Evolutionary conservation across 78 protist species (phyloP).

Genomic region (Neovahlkampfia damariscottae): DNA sequence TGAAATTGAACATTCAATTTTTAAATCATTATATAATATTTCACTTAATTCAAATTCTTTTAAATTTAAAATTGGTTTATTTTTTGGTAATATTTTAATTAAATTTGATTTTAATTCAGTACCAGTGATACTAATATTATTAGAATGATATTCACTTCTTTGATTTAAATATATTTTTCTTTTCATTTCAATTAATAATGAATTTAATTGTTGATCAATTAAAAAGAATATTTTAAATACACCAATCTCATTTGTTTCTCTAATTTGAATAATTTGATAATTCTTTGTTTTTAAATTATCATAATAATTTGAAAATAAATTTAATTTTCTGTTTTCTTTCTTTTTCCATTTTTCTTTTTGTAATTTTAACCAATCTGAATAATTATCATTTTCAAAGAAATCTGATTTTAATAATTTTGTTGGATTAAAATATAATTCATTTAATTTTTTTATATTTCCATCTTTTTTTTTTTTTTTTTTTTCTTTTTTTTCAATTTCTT

Average conservation of each 20-base stretch:
- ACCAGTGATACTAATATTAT: not conserved
- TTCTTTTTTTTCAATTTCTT: not conserved
- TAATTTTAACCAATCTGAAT: too few relatives aligned
- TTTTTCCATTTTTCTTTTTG: too few relatives aligned
- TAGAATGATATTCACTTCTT: not conserved
- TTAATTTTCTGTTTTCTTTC: too few relatives aligned
- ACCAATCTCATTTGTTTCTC: too few relatives aligned
- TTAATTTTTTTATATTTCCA: not conserved
- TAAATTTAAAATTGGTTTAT: not conserved
- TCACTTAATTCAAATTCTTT: not conserved
- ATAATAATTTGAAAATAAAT: too few relatives aligned
- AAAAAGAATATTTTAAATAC: too few relatives aligned
- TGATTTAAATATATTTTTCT: not conserved
- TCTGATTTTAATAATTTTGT: too few relatives aligned
- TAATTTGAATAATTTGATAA: too few relatives aligned
- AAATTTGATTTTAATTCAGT: not conserved
- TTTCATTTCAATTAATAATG: too few relatives aligned
- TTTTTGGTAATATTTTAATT: not conserved
- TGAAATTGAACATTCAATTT: slow-evolving; percentile 10
- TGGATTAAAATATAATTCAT: not conserved
- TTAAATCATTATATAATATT: not conserved
- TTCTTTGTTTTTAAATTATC: too few relatives aligned
- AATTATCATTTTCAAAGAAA: too few relatives aligned
- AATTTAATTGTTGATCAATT: too few relatives aligned
- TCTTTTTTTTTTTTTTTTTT: not conserved